phyloP scores from a whole-genome alignment of 768 basidiomycete species.

The Collybia nuda region DNA sequence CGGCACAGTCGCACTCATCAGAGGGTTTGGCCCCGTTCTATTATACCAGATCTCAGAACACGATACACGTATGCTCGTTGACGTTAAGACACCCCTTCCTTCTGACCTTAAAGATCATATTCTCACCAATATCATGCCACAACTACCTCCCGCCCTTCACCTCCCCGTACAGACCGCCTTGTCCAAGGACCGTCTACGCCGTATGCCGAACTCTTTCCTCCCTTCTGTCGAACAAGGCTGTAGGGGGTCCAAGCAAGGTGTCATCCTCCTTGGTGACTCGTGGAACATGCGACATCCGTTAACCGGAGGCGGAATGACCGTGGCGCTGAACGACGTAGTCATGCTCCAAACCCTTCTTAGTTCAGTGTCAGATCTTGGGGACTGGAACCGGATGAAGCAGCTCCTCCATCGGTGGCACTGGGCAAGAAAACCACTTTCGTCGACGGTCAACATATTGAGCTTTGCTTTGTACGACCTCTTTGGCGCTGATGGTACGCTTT shows the following conservation, averaged over 20 bases:
- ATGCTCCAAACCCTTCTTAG: conserved; percentile 64
- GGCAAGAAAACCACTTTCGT: conserved; percentile 77
- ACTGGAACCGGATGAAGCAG: conserved; percentile 52
- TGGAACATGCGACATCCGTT: conserved; percentile 99
- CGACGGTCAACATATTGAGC: conserved; percentile 90
- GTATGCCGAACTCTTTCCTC: conserved; percentile 96
- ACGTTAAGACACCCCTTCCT: conserved; percentile 83
- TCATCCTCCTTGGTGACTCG: conserved; percentile 88
- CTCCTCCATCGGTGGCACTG: conserved; percentile 79
- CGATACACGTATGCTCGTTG: conserved; percentile 93
- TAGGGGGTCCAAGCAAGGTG: conserved; percentile 57
- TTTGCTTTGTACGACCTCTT: conserved; percentile 94
- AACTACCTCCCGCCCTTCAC: conserved; percentile 76
- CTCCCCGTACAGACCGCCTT: conserved; percentile 64
- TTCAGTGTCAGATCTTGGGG: conserved; percentile 36
- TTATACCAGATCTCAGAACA: conserved; percentile 88
- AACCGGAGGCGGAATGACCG: conserved; percentile 98
- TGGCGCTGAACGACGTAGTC: conserved; percentile 86
- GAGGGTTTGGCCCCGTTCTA: conserved; percentile 83
- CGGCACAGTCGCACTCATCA: conserved; percentile 82
- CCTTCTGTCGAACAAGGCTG: conserved; percentile 72
- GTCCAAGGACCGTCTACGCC: conserved; percentile 77
- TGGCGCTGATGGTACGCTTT: conserved; percentile 80
- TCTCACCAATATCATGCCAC: conserved; percentile 68
- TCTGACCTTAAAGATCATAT: conserved; percentile 80